These are phyloP conservation scores for Posidonia oceanica DNA, from an alignment of 116 monocot species.

Conservation along the genomic window DNA sequence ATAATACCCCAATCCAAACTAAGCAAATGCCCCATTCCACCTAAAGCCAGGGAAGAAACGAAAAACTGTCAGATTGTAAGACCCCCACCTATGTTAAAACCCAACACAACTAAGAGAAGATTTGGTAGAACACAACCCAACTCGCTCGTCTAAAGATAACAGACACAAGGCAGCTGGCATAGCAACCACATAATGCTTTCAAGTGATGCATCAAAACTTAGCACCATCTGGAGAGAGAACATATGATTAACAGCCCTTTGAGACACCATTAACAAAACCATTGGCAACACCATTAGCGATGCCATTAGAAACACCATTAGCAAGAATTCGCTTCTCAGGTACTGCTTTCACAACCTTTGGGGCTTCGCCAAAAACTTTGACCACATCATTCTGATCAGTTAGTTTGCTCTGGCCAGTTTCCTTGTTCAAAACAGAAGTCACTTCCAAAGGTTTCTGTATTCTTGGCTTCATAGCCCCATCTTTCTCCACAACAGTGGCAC, in stretches of 20 bases:
- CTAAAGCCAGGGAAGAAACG: not conserved
- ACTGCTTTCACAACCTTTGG: constrained; percentile 19
- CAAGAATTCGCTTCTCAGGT: constrained; percentile 17
- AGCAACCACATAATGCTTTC: not conserved
- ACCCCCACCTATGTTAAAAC: not conserved
- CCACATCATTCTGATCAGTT: constrained; percentile 17
- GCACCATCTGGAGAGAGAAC: too few species aligned
- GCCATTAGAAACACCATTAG: constrained; percentile 31
- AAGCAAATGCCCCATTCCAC: too few species aligned
- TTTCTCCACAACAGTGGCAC: constrained; percentile 22
- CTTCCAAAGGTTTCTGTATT: constrained; percentile 29
- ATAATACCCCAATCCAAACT: too few species aligned
- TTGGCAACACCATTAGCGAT: not conserved
- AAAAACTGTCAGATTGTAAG: not conserved
- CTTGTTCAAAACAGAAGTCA: constrained; percentile 33
- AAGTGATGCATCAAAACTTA: not conserved
- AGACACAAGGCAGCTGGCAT: not conserved
- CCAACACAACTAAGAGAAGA: not conserved
- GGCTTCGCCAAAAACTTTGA: constrained; percentile 12
- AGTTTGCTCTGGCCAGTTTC: constrained; percentile 15
- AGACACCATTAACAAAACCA: not conserved
- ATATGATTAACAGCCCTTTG: constrained; percentile 1
- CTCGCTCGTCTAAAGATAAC: not conserved
- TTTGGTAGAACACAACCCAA: not conserved
- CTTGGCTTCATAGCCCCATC: constrained; percentile 15